Percentiles rank a stretch among this genome's conserved stretches.
phyloP scores from a whole-genome alignment of 2,329 filamentous ascomycete species.

The Dothidotthia symphoricarpi region DNA sequence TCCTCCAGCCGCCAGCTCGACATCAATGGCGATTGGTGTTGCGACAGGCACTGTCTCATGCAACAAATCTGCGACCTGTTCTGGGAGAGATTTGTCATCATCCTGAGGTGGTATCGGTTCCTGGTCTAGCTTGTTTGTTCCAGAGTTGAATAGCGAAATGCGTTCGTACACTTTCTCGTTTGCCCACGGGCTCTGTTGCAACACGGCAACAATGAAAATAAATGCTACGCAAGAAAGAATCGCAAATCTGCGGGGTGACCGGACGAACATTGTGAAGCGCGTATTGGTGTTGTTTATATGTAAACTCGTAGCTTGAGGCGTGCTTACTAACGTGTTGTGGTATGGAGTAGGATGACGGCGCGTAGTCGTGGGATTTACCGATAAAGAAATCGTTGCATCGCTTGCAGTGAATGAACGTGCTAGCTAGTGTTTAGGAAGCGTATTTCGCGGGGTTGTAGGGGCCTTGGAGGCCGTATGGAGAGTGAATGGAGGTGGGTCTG shows the following conservation, averaged over 20 bases:
- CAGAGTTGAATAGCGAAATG: slow-evolving; percentile 21
- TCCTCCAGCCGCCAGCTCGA: slow-evolving; percentile 1
- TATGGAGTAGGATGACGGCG: slow-evolving; percentile 11
- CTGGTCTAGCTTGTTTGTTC: slow-evolving; percentile 11
- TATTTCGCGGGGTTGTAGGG: slow-evolving; percentile 5
- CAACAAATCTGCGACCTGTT: slow-evolving; percentile 22
- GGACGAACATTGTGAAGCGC: slow-evolving; percentile 30
- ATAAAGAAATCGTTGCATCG: slow-evolving; percentile 18
- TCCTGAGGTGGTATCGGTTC: slow-evolving; percentile 10
- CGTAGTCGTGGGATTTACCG: slow-evolving; percentile 18
- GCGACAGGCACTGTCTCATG: slow-evolving; percentile 19
- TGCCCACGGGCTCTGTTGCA: slow-evolving; percentile 32
- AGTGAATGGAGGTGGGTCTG: too few relatives aligned
- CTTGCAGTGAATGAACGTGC: slow-evolving; percentile 6
- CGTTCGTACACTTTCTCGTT: slow-evolving; percentile 26
- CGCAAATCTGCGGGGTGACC: slow-evolving; percentile 41
- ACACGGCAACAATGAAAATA: slow-evolving; percentile 28
- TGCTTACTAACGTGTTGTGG: slow-evolving; percentile 17
- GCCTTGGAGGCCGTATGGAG: slow-evolving; percentile 2
- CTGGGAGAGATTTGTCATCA: slow-evolving; percentile 11
- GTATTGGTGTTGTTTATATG: slow-evolving; percentile 20
- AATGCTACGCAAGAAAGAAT: slow-evolving; percentile 40
- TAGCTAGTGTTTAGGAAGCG: slow-evolving; percentile 6
- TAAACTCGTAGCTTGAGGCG: slow-evolving; percentile 11
- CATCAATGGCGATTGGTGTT: slow-evolving; percentile 1